These are phyloP conservation scores for Phanerodontia chrysosporium DNA, from an alignment of 768 basidiomycete species.

Conservation along the genomic window DNA sequence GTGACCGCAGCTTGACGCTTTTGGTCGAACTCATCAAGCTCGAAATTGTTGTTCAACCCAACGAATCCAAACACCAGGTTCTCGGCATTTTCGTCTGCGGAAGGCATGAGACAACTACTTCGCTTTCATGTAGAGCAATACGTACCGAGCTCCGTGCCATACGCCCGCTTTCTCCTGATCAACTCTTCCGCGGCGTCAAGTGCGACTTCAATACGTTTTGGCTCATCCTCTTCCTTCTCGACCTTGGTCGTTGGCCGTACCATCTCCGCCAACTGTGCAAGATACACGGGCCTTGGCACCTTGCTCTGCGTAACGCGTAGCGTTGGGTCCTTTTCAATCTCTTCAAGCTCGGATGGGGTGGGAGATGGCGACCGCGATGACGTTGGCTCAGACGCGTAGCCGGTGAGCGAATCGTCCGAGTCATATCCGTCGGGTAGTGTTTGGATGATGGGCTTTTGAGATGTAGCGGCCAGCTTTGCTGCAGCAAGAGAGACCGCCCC, in stretches of 20 bases:
- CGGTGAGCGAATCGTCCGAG: conserved; percentile 78
- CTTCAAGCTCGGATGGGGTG: conserved; percentile 73
- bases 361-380: conserved; percentile 77
- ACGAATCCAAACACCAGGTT: conserved; percentile 73
- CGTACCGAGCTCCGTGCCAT: conserved; percentile 86
- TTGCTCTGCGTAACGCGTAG: conserved; percentile 67
- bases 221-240: conserved; percentile 55
- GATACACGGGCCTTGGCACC: conserved; percentile 81
- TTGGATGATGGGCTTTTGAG: conserved; percentile 20
- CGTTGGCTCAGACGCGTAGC: conserved; percentile 64
- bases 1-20: conserved; percentile 73
- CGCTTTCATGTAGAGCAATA: conserved; percentile 1
- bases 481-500: not conserved
- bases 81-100: conserved; percentile 83
- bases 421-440: conserved; percentile 42
- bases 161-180: conserved; percentile 77
- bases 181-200: conserved; percentile 76
- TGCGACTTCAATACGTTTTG: conserved; percentile 77
- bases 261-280: conserved; percentile 77
- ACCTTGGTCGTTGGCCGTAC: conserved; percentile 57
- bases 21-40: conserved; percentile 73
- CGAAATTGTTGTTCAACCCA: conserved; percentile 77
- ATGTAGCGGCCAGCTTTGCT: not conserved
- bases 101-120: not conserved
- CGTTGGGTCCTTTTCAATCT: conserved; percentile 83